Conservation (phyloP, 495 filamentous ascomycete genomes). For the Hyaloscypha variabilis region DNA sequence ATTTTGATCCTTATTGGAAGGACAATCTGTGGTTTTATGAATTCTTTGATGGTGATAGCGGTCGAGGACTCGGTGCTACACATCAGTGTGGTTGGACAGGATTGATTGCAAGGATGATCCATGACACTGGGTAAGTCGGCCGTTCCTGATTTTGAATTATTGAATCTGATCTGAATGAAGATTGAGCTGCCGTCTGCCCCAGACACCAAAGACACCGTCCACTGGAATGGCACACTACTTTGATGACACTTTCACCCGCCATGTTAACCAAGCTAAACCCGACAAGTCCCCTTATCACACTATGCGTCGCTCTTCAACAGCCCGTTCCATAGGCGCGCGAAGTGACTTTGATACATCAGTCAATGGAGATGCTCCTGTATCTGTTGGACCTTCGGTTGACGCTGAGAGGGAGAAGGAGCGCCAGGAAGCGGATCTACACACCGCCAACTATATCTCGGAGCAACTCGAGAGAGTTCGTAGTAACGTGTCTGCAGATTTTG, state of each 20-base stretch:
- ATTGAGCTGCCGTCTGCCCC: conserved; percentile 85
- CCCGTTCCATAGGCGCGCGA: conserved; percentile 81
- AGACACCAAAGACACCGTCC: conserved; percentile 86
- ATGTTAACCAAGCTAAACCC: conserved; percentile 35
- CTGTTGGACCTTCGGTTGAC: conserved; percentile 31
- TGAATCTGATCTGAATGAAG: conserved; percentile 25
- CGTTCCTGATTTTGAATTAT: conserved; percentile 10
- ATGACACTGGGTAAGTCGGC: conserved; percentile 77
- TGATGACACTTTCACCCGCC: conserved; percentile 80
- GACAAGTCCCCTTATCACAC: conserved; percentile 44
- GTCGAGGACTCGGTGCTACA: conserved; percentile 86
- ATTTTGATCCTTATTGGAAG: conserved; percentile 90
- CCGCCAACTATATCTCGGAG: conserved; percentile 71
- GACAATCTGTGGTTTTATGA: conserved; percentile 96
- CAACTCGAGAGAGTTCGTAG: conserved; percentile 67
- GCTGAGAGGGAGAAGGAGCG: conserved; percentile 44
- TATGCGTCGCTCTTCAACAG: conserved; percentile 80
- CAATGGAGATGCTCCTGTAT: conserved; percentile 47
- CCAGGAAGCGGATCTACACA: conserved; percentile 61
- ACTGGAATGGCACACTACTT: conserved; percentile 90
- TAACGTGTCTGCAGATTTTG: conserved; percentile 49
- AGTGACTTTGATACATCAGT: conserved; percentile 70
- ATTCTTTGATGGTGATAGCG: conserved; percentile 93
- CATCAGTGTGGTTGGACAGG: conserved; percentile 99
- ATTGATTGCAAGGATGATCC: conserved; percentile 92